Evolutionary conservation across 371 early-diverging fungal genomes (phyloP).

Genomic region (Mortierella sp.): DNA sequence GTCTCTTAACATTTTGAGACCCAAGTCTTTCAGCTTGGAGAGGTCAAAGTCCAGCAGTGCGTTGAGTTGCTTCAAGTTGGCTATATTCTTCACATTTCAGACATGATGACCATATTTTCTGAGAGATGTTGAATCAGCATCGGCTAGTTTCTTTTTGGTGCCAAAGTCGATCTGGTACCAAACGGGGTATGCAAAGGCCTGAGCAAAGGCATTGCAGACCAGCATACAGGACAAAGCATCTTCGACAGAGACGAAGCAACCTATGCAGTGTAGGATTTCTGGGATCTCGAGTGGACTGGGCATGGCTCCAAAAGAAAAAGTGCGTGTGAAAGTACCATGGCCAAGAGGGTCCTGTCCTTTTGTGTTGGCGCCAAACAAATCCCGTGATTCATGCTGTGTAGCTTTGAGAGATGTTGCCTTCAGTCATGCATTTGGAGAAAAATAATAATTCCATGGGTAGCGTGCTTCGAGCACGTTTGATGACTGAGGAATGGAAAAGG

Average conservation of each 20-base stretch:
- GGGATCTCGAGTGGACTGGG: conserved; percentile 18
- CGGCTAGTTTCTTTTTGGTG: conserved; percentile 3
- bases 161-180: conserved; percentile 26
- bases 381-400: no score
- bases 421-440: no score
- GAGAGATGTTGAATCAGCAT: not conserved
- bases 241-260: conserved; percentile 14
- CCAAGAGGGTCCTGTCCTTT: no score
- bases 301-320: no score
- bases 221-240: conserved; percentile 20
- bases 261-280: conserved; percentile 14
- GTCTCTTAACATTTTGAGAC: no score
- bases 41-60: not conserved
- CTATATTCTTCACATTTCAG: conserved; percentile 10
- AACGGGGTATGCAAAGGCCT: conserved; percentile 9
- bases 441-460: no score
- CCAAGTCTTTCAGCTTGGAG: no score
- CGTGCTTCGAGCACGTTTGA: no score
- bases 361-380: no score
- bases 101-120: conserved; percentile 27
- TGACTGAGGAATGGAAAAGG: no score
- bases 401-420: no score
- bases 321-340: no score
- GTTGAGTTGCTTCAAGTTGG: not conserved
- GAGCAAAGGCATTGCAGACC: conserved; percentile 22